A percentile compares a stretch with the other conserved stretches of the same genome.
Conservation (phyloP, 1,284 basidiomycete genomes). For the Cutaneotrichosporon cavernicola region DNA sequence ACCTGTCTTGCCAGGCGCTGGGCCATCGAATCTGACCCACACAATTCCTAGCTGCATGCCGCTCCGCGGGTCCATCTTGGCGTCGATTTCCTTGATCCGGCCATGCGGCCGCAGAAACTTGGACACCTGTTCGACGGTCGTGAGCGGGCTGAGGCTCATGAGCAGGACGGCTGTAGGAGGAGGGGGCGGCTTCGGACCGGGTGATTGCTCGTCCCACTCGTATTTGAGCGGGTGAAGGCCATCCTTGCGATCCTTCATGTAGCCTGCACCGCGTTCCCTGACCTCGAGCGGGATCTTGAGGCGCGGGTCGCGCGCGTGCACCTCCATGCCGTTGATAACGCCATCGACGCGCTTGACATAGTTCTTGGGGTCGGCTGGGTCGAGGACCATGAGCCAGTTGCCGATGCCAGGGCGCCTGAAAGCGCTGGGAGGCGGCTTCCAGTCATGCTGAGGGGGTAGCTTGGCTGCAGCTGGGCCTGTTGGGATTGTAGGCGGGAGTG, state of each 20-base stretch:
- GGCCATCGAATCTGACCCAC: slow-evolving; percentile 64
- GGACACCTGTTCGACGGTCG: slow-evolving; percentile 65
- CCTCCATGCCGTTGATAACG: slow-evolving; percentile 30
- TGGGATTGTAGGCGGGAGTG: slow-evolving; percentile 11
- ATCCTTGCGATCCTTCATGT: slow-evolving; percentile 33
- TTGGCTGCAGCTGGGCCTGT: slow-evolving; percentile 3
- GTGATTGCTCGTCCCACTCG: slow-evolving; percentile 72
- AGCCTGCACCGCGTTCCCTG: slow-evolving; percentile 34
- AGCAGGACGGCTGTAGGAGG: slow-evolving; percentile 65
- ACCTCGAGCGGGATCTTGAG: slow-evolving; percentile 28
- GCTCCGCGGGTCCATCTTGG: slow-evolving; percentile 74
- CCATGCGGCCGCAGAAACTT: slow-evolving; percentile 71
- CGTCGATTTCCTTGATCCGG: slow-evolving; percentile 67
- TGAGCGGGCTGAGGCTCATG: slow-evolving; percentile 69
- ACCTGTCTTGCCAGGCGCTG: slow-evolving; percentile 29
- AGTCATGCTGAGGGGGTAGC: slow-evolving; percentile 21
- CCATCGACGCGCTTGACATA: slow-evolving; percentile 45
- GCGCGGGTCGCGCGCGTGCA: slow-evolving; percentile 40
- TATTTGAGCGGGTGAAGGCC: slow-evolving; percentile 37
- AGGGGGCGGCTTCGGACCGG: slow-evolving; percentile 70
- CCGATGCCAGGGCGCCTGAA: slow-evolving; percentile 34
- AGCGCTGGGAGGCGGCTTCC: slow-evolving; percentile 31
- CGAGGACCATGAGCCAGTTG: slow-evolving; percentile 31
- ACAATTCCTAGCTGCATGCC: slow-evolving; percentile 82
- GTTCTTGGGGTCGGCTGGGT: slow-evolving; percentile 29